Evolutionary conservation across 202 grass and related monocot species (phyloP), one percentile per base, ranked within the genome.

Genomic region (Musa balbisiana): DNA sequence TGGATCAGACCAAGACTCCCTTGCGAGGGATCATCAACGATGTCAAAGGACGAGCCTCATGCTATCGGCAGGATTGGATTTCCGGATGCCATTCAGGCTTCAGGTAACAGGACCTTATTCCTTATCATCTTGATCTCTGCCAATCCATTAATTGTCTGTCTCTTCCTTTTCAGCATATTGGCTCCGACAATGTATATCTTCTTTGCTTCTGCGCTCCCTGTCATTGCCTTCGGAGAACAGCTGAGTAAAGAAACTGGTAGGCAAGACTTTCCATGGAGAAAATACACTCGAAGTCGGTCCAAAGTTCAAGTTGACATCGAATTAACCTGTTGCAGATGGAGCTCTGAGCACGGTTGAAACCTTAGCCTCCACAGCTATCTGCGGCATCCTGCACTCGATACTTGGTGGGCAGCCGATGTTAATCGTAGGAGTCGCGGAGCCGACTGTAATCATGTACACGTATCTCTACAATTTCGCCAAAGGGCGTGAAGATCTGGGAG

Each of bases 391-490:
- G 59, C 93, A 97, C 73, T 84, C 93, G 64, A 68, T 97, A 75
- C 64, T 97, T 74, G 93, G 93, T 73, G 93, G 93, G 64, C 93
- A 97, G 69, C 90, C 93, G 0, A 12, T 97, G 71, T 1, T 97
- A 70, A 89, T 97, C 65, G 93, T 97, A 68, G 93, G 93, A 85
- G 90, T 97, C 21, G 93, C 93, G 23, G 93, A 97, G n/a, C 93
- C 93, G 71, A 97, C 93, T 8, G 85, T 93, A 67, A 97, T 97
- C 66, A 97, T 93, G 93, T 97, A 97, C 9, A 91, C 90, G 1
- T 93, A 97, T 62, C 87, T 97, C 10, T 97, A 93, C 78, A 89
- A 73, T 52, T 97, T 89, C 71, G 93, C 93, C 49, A 92, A 86
- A 69, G 82, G 80, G 24, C 82, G 84, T 59, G 29, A 82, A 55